phyloP scores from a whole-genome alignment of 2,329 filamentous ascomycete species.

The Epichloe aotearoae region DNA sequence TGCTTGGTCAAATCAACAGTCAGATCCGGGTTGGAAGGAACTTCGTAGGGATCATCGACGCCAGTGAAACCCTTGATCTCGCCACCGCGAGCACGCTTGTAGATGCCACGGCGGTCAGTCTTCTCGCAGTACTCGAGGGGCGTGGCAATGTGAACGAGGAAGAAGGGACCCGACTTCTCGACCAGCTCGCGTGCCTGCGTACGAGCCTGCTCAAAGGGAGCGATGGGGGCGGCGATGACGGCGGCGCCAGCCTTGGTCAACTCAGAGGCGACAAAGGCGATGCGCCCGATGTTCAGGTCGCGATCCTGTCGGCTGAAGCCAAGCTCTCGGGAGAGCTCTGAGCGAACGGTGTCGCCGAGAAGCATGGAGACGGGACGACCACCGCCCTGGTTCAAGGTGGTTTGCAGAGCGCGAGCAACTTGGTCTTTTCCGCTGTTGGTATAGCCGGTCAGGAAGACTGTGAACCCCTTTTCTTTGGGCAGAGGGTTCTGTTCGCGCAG shows the following conservation, averaged over 20 bases:
- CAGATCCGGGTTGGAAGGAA: slow-evolving; percentile 66
- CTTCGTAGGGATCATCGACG: slow-evolving; percentile 94
- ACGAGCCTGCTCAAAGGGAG: slow-evolving; percentile 73
- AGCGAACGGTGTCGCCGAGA: slow-evolving; percentile 87
- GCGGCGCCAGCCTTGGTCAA: slow-evolving; percentile 85
- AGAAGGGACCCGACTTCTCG: slow-evolving; percentile 82
- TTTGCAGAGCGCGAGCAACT: slow-evolving; percentile 87
- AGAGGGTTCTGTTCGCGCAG: slow-evolving; percentile 93
- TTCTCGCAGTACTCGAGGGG: slow-evolving; percentile 86
- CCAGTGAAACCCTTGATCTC: slow-evolving; percentile 98
- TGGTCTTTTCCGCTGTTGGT: slow-evolving; percentile 96
- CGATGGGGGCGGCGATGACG: slow-evolving; percentile 93
- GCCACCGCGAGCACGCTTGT: slow-evolving; percentile 67
- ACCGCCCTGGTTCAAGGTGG: slow-evolving; percentile 95
- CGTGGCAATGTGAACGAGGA: slow-evolving; percentile 88
- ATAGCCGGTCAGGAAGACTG: slow-evolving; percentile 94
- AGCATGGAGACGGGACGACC: slow-evolving; percentile 89
- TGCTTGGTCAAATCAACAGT: slow-evolving; percentile 76
- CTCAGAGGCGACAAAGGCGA: slow-evolving; percentile 91
- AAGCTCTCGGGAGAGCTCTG: slow-evolving; percentile 85
- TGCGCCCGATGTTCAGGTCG: slow-evolving; percentile 87
- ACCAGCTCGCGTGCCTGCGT: slow-evolving; percentile 70
- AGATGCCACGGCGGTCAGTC: slow-evolving; percentile 88
- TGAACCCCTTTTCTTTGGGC: slow-evolving; percentile 87
- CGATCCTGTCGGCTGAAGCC: slow-evolving; percentile 91